Conservation (phyloP, 176 grass and related monocot genomes). For the Oryza punctata region DNA sequence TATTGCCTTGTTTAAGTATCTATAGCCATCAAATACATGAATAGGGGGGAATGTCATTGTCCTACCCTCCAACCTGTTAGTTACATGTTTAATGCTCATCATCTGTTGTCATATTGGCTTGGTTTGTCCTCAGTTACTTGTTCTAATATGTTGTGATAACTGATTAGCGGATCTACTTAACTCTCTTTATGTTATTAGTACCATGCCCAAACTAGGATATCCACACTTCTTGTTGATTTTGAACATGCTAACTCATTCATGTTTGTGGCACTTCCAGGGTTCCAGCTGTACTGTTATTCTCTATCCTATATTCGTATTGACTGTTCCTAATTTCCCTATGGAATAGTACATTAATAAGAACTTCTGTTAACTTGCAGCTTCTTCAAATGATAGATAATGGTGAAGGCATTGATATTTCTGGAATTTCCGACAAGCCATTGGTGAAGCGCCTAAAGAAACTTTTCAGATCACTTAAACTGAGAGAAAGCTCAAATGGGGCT, state of each 20-base stretch:
- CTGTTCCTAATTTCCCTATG: background rate
- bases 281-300: background rate
- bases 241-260: background rate
- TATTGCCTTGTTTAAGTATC: background rate
- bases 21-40: background rate
- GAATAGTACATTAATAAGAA: constrained; percentile 2
- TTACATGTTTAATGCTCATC: background rate
- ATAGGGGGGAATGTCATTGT: background rate
- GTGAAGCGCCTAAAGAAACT: constrained; percentile 76
- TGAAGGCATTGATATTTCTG: constrained; percentile 83
- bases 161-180: background rate
- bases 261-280: background rate
- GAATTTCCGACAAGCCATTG: constrained; percentile 77
- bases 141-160: background rate
- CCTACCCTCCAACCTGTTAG: background rate
- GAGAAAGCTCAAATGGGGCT: constrained; percentile 64
- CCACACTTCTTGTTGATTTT: background rate
- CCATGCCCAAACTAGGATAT: constrained; percentile 1
- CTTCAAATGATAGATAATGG: constrained; percentile 95
- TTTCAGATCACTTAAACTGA: constrained; percentile 75
- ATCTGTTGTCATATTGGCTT: background rate
- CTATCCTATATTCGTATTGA: background rate
- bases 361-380: constrained; percentile 59
- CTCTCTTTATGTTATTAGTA: background rate
- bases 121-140: background rate